phyloP scores from a whole-genome alignment of 2,329 filamentous ascomycete genomes.

The Phyllosticta citriasiana region DNA sequence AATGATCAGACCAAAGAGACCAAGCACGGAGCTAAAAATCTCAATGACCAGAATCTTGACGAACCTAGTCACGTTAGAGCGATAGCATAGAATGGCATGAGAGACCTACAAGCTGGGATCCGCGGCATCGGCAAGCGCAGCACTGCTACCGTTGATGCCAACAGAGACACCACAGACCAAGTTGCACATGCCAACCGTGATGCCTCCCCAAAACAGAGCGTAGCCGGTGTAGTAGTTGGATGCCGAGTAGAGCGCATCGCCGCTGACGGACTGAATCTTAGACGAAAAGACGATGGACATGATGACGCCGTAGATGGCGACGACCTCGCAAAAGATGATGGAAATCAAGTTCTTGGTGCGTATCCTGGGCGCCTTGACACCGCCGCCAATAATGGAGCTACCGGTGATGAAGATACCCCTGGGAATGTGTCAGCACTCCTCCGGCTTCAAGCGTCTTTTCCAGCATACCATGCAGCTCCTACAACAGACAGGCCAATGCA shows the following conservation, averaged over 20 bases:
- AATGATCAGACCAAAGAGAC: slow-evolving; percentile 92
- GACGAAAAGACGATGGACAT: slow-evolving; percentile 98
- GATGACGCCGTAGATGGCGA: slow-evolving; percentile 99
- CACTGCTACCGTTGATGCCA: slow-evolving; percentile 95
- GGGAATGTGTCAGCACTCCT: slow-evolving; percentile 16
- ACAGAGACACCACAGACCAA: slow-evolving; percentile 92
- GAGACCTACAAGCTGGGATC: slow-evolving; percentile 71
- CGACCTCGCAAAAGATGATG: slow-evolving; percentile 99
- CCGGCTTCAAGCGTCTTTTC: too few relatives aligned
- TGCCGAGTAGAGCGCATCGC: slow-evolving; percentile 58
- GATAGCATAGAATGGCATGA: neutral
- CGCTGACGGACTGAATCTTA: slow-evolving; percentile 61
- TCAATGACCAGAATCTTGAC: slow-evolving; percentile 98
- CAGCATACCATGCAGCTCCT: slow-evolving; percentile 83
- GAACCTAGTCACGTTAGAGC: slow-evolving; percentile 50
- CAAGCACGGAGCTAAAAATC: slow-evolving; percentile 96
- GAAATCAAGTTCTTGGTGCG: slow-evolving; percentile 99
- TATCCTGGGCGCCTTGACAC: slow-evolving; percentile 93
- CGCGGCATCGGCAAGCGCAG: slow-evolving; percentile 89
- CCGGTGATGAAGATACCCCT: slow-evolving; percentile 99
- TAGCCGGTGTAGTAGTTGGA: slow-evolving; percentile 90
- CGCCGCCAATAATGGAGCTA: slow-evolving; percentile 91
- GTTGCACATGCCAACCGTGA: slow-evolving; percentile 94
- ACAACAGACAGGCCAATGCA: slow-evolving; percentile 96
- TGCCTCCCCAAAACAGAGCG: slow-evolving; percentile 88